phyloP scores from a whole-genome alignment of 768 basidiomycete genomes.

The Amanita inopinata region DNA sequence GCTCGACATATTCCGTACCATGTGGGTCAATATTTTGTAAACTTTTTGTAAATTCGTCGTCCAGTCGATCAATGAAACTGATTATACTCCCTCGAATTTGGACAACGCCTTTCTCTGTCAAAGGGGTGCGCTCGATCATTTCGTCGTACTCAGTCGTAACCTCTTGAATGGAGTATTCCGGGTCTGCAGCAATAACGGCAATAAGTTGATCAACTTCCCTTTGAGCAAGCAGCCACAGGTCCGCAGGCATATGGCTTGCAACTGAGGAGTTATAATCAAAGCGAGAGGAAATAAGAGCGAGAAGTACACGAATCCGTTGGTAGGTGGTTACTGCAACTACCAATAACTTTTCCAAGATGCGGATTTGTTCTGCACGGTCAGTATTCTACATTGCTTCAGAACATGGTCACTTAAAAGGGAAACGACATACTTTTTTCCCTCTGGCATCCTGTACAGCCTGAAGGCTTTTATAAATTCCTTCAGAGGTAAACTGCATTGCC shows the following conservation, averaged over 20 bases:
- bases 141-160: constrained; percentile 90
- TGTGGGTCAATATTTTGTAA: constrained; percentile 98
- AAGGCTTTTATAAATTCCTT: constrained; percentile 86
- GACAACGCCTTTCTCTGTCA: constrained; percentile 63
- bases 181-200: constrained; percentile 60
- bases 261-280: constrained; percentile 95
- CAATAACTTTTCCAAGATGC: constrained; percentile 78
- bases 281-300: constrained; percentile 87
- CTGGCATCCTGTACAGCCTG: constrained; percentile 88
- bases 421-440: constrained; percentile 78
- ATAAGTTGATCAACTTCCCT: constrained; percentile 85
- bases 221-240: constrained; percentile 84
- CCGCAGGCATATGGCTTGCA: constrained; percentile 82
- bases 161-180: constrained; percentile 78
- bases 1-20: constrained; percentile 96
- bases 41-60: constrained; percentile 97
- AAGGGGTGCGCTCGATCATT: constrained; percentile 69
- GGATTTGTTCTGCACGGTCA: constrained; percentile 90
- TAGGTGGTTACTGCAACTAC: constrained; percentile 83
- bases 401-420: constrained; percentile 3
- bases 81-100: constrained; percentile 92
- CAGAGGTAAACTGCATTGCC: constrained; percentile 69
- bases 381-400: constrained; percentile 59
- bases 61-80: constrained; percentile 90
- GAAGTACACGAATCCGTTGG: constrained; percentile 87